Evolutionary conservation across 2,329 filamentous ascomycete species (phyloP).

Genomic region (Pseudogymnoascus sp.): DNA sequence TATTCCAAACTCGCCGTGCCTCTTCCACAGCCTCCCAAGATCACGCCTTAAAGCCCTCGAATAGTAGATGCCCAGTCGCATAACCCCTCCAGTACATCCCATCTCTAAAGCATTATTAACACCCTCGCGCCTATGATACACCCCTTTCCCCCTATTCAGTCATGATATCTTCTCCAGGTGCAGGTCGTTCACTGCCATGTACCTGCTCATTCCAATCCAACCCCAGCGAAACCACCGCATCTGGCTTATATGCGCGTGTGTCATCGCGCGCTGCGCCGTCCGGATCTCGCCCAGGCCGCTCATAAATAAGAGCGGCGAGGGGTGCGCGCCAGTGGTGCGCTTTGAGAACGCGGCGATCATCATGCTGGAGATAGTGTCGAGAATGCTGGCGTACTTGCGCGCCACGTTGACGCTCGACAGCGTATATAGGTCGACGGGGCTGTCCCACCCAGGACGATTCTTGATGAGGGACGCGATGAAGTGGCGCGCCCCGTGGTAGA

Average conservation of each 20-base stretch:
- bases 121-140: slow-evolving; percentile 2
- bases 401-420: slow-evolving; percentile 62
- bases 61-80: slow-evolving; percentile 4
- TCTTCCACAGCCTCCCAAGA: background rate
- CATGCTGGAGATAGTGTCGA: slow-evolving; percentile 70
- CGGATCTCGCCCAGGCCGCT: slow-evolving; percentile 57
- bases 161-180: slow-evolving; percentile 43
- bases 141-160: slow-evolving; percentile 2
- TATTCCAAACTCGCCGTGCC: background rate
- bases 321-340: slow-evolving; percentile 39
- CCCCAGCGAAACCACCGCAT: slow-evolving; percentile 99
- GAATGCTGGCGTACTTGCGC: slow-evolving; percentile 73
- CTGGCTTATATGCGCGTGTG: slow-evolving; percentile 80
- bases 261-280: slow-evolving; percentile 79
- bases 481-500: slow-evolving; percentile 70
- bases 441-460: slow-evolving; percentile 54
- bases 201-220: slow-evolving; percentile 84
- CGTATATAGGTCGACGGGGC: slow-evolving; percentile 78
- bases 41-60: background rate
- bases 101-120: slow-evolving; percentile 1
- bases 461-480: slow-evolving; percentile 63
- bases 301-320: slow-evolving; percentile 59
- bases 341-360: slow-evolving; percentile 41
- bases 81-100: background rate
- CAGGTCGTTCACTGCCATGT: slow-evolving; percentile 94